These are phyloP conservation scores for Kentomonas sorsogonicus DNA, from an alignment of 208 protist genomes.

Conservation along the genomic window DNA sequence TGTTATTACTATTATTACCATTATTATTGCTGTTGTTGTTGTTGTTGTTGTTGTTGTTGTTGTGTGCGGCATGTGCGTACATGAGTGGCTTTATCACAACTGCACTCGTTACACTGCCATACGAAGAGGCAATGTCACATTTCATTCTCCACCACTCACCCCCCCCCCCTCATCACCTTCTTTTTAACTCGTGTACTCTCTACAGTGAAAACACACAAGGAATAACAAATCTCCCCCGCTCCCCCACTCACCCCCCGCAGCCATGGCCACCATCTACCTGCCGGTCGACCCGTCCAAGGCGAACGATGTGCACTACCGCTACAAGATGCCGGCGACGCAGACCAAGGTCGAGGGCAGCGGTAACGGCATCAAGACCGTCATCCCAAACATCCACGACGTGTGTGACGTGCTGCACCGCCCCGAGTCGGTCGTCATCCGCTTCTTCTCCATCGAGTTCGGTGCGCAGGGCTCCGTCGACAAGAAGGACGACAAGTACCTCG, in stretches of 20 bases:
- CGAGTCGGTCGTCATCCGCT: constrained; percentile 87
- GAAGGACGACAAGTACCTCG: constrained; percentile 85
- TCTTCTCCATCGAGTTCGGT: constrained; percentile 83
- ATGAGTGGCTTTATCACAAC: no score
- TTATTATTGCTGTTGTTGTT: background rate
- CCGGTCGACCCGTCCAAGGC: constrained; percentile 86
- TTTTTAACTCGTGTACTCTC: constrained; percentile 18
- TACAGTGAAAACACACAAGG: background rate
- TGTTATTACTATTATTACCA: no score
- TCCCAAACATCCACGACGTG: constrained; percentile 92
- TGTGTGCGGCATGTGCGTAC: background rate
- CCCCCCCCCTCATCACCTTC: constrained; percentile 9
- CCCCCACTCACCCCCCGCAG: no score
- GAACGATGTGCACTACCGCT: constrained; percentile 90
- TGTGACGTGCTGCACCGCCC: constrained; percentile 84
- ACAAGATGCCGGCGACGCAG: constrained; percentile 90
- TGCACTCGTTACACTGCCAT: no score
- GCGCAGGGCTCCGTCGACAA: constrained; percentile 67
- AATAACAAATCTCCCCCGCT: constrained; percentile 2
- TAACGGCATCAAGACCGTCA: constrained; percentile 93
- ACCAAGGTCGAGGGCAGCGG: constrained; percentile 91
- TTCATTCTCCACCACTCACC: background rate
- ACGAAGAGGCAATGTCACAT: background rate
- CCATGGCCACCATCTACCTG: constrained; percentile 71
- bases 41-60: background rate